Conservation (phyloP, 306 rosid genomes). For the Glycine soja region DNA sequence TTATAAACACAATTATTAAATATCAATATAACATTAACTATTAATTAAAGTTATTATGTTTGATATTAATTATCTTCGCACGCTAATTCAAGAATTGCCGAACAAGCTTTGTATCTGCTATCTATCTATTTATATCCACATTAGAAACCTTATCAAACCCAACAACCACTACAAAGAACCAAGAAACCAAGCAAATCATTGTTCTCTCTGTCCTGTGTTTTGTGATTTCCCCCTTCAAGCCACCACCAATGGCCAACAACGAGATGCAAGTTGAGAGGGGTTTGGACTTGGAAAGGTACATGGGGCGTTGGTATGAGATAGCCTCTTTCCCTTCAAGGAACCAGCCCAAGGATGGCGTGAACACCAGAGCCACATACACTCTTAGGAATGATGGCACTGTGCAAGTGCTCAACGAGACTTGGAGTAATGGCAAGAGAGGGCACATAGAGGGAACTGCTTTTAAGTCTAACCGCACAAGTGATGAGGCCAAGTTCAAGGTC, state of each 20-base stretch:
- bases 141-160: background rate
- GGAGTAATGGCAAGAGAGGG: conserved; percentile 65
- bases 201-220: background rate
- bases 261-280: conserved; percentile 70
- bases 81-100: no score
- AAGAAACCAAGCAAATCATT: background rate
- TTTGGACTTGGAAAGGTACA: conserved; percentile 71
- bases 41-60: no score
- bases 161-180: background rate
- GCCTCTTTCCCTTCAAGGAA: conserved; percentile 77
- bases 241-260: conserved; percentile 59
- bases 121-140: conserved; percentile 3
- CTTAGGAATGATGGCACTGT: conserved; percentile 68
- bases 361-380: conserved; percentile 90
- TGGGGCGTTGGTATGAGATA: conserved; percentile 96
- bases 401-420: conserved; percentile 84
- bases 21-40: no score
- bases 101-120: no score
- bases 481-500: conserved; percentile 93
- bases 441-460: conserved; percentile 75
- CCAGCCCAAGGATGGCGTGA: conserved; percentile 73
- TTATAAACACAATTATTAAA: no score
- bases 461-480: conserved; percentile 69
- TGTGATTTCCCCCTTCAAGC: background rate
- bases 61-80: no score